Base-by-base conservation (phyloP, 768 basidiomycete genomes). In the Trametes maxima region DNA sequence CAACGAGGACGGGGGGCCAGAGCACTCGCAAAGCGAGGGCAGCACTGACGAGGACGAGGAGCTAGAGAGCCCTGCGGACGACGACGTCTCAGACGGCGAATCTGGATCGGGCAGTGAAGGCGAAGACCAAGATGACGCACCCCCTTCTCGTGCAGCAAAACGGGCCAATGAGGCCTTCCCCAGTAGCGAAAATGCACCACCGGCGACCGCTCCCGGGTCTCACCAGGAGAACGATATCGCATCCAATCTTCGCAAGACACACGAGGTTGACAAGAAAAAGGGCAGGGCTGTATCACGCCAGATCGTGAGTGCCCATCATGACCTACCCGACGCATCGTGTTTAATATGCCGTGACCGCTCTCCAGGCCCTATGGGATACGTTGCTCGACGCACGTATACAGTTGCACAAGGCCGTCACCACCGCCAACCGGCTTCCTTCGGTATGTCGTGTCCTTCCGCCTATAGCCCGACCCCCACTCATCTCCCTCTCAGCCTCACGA, bases 321-420 rank as follows among this genome's bases (percentile, higher is more conserved):
- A 33, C 24, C 22, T 36, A 22, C 36, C 45, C 35, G 33, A 21
- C 19, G n/a, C 40, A 49, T 24, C 51, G 48, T 57, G 47, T 65
- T 54, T 54, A 52, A 22, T 24, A 16, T 46, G 37, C 37, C 40
- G 35, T 50, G 24, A 40, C 45, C 39, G 16, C 43, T 35, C 1
- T 51, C 13, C 68, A 98, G 94, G 78, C 80, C 2, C 74, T 95
- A 37, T 97, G 94, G 90, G 94, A 98, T 72, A 79, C 82, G 5
- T 79, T 98, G 39, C 80, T 98, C 28, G 92, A 97, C 70, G 85
- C 91, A n/a, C 85, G 96, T 37, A 98, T 98, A 72, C 87, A 87
- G 24, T 74, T 97, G 45, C 96, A 98, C 75, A 98, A 95, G 76
- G 83, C 88, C 22, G 78, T 86, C 46, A 68, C 78, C 1, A 77